These are phyloP conservation scores for Paxillus ammoniavirescens DNA, from an alignment of 768 basidiomycete genomes.

Conservation along the genomic window DNA sequence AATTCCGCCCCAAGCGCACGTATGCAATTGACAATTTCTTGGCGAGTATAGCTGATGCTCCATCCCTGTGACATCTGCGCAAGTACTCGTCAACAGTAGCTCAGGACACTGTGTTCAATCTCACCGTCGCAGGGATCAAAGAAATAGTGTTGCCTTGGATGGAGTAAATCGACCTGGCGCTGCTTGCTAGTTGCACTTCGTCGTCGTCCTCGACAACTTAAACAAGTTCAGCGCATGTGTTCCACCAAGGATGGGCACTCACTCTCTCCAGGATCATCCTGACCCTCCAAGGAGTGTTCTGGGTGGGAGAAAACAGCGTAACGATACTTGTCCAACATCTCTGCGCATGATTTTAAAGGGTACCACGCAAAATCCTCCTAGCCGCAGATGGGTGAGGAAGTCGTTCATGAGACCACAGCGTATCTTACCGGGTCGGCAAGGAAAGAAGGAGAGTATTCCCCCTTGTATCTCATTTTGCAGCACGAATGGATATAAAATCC, in stretches of 20 bases:
- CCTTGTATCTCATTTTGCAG: conserved; percentile 95
- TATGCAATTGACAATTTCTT: conserved; percentile 42
- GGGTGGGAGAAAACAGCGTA: conserved; percentile 71
- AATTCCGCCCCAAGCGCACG: conserved; percentile 43
- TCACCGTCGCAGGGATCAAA: conserved; percentile 27
- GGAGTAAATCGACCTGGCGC: conserved; percentile 23
- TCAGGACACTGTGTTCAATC: conserved; percentile 1
- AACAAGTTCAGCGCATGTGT: conserved; percentile 11
- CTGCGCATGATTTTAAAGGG: conserved; percentile 56
- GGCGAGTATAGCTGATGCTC: conserved; percentile 27
- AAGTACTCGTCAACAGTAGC: conserved; percentile 7
- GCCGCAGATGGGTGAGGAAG: conserved; percentile 3
- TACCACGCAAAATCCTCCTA: conserved; percentile 82
- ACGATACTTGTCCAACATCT: conserved; percentile 62
- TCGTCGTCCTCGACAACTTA: conserved; percentile 10
- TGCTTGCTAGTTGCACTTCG: conserved; percentile 20
- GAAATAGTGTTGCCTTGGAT: conserved; percentile 19
- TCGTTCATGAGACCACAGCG: background rate
- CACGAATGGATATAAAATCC: conserved; percentile 94
- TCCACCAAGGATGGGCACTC: background rate
- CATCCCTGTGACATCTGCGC: conserved; percentile 27
- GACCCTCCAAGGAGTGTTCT: conserved; percentile 46
- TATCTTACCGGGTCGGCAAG: conserved; percentile 76
- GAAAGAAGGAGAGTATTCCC: conserved; percentile 86
- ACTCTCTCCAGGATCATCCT: conserved; percentile 31